Base-by-base conservation (phyloP, 2,329 filamentous ascomycete species). In the Cercospora zeina region DNA sequence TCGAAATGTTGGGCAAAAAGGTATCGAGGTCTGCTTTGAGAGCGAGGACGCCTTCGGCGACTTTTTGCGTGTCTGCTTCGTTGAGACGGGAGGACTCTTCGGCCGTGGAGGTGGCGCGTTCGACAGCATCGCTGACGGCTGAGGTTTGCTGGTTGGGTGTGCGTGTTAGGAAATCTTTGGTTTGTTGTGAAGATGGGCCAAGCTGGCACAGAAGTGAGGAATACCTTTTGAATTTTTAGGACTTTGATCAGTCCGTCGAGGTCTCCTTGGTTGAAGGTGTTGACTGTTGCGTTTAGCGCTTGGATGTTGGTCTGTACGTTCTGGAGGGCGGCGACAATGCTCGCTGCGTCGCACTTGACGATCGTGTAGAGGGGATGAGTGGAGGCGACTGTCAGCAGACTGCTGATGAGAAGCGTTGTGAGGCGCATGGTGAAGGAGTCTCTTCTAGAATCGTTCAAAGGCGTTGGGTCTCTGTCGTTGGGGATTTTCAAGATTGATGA, bases 251-350 rank as follows among this genome's bases (percentile, higher is more conserved):
- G 19, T 16, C 59, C 47, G 36, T 58, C 54, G 39, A 63, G 53
- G 51, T 63, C 61, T 24, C 62, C 65, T 33, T 65, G 34, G 50
- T 63, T 58, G 65, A 67, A 64, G 34, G 42, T 53, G 36, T 62
- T 65, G 19, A 67, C 36, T 14, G 59, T 66, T 19, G 34, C 45
- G 54, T 67, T 66, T 33, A 67, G 45, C 14, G 59, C 63, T 13
- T 42, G 54, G 45, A 67, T 57, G 7, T 64, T 63, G 54, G 61
- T 59, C 11, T 58, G 53, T 45, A 67, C 60, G 24, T 59, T 61
- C 30, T 62, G 45, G 42, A 66, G 60, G 7, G 65, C 59, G 14
- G 51, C 37, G 37, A 51, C 33, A 39, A 67, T 66, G 51, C 42
- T 59, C 6, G 61, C 59, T 42, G 57, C 63, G 33, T 62, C 63